Percentiles rank a stretch among this genome's conserved stretches.
Conservation (phyloP, 2,329 filamentous ascomycete genomes). For the Colletotrichum cordylinicola region DNA sequence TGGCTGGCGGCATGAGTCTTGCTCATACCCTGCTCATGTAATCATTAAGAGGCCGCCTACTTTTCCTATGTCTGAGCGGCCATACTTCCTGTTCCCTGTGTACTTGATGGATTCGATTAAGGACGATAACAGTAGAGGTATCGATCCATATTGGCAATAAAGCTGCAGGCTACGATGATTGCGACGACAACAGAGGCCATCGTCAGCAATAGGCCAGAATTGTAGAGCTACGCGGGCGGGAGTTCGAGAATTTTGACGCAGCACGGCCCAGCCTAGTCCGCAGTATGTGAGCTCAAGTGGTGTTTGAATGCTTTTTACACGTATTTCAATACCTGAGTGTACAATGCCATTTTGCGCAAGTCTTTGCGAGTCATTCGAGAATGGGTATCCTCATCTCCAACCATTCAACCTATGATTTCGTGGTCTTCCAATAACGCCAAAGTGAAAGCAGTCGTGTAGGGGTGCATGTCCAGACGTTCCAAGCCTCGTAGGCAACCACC, state of each 20-base stretch:
- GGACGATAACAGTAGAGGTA: background rate
- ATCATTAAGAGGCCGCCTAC: background rate
- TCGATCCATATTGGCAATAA: too few relatives aligned
- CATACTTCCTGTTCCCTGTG: background rate
- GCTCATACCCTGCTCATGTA: background rate
- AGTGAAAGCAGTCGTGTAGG: background rate
- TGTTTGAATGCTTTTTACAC: background rate
- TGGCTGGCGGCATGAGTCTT: background rate
- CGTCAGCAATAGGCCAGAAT: background rate
- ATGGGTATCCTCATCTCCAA: conserved; percentile 7
- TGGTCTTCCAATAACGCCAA: conserved; percentile 6
- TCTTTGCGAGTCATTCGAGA: background rate
- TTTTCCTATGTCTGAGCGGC: background rate
- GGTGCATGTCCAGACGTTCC: background rate
- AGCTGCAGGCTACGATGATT: too few relatives aligned
- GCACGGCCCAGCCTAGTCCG: background rate
- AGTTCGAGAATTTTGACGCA: background rate
- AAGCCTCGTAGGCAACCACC: background rate
- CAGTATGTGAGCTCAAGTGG: background rate
- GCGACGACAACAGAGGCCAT: background rate
- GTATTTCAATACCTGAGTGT: background rate
- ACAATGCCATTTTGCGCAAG: background rate
- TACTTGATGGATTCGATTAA: background rate
- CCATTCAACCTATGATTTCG: background rate
- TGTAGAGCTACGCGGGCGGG: background rate